These are phyloP conservation scores for Claviceps digitariae DNA, from an alignment of 2,329 filamentous ascomycete species.

Conservation along the genomic window DNA sequence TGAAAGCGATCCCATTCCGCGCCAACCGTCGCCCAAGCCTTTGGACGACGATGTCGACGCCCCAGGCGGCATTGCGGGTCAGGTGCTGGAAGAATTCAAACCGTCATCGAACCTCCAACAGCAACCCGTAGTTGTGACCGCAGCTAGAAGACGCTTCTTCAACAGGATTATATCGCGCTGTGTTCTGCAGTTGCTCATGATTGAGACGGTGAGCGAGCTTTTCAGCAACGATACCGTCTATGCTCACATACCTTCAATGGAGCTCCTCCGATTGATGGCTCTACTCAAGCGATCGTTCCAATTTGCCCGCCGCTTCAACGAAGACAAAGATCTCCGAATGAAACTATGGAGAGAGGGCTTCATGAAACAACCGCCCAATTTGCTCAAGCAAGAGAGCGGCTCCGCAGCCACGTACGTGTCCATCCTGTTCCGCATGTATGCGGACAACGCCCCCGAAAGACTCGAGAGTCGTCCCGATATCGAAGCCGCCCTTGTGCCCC, in stretches of 20 bases:
- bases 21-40: conserved; percentile 14
- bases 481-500: conserved; percentile 79
- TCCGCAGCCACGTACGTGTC: conserved; percentile 89
- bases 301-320: conserved; percentile 95
- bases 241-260: conserved; percentile 74
- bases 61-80: conserved; percentile 20
- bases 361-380: conserved; percentile 97
- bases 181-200: conserved; percentile 95
- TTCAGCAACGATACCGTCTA: conserved; percentile 97
- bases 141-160: conserved; percentile 87
- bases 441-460: conserved; percentile 73
- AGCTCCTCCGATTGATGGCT: conserved; percentile 84
- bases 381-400: conserved; percentile 92
- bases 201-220: conserved; percentile 96
- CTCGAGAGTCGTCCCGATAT: conserved; percentile 68
- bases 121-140: conserved; percentile 83
- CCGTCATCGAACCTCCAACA: conserved; percentile 65
- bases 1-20: conserved; percentile 20
- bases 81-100: conserved; percentile 71
- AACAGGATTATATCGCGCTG: conserved; percentile 99
- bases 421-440: conserved; percentile 95
- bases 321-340: conserved; percentile 90
- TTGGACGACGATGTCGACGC: conserved; percentile 22
- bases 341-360: conserved; percentile 94
- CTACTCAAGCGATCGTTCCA: conserved; percentile 92